A percentile compares a stretch with the other conserved stretches of the same genome.
Conservation (phyloP, 228 moss, liverwort and hornwort species). For the Sphagnum fallax region DNA sequence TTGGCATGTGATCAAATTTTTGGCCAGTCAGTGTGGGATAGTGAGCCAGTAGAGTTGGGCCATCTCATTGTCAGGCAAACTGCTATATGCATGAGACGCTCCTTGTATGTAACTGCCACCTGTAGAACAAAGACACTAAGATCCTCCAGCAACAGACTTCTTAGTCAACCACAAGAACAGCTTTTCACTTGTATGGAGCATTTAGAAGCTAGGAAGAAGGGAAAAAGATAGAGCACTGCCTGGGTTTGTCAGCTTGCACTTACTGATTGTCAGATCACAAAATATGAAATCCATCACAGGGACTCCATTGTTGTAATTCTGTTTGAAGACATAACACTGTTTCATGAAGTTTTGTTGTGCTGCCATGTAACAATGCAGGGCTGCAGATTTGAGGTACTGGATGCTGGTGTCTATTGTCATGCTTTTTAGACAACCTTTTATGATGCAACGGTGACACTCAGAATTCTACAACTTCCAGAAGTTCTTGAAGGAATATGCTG, state of each 20-base stretch:
- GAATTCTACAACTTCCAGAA: neutral
- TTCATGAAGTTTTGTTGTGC: conserved; percentile 23
- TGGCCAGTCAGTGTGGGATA: conserved; percentile 7
- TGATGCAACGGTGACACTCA: neutral
- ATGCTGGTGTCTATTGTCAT: conserved; percentile 9
- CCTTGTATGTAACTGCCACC: conserved; percentile 34
- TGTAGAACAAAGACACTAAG: conserved; percentile 18
- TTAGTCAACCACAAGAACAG: conserved; percentile 26
- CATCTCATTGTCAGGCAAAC: conserved; percentile 6
- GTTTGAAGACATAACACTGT: conserved; percentile 38
- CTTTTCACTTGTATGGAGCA: conserved; percentile 18
- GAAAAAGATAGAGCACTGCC: conserved; percentile 22
- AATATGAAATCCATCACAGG: conserved; percentile 49
- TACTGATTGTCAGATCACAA: conserved; percentile 29
- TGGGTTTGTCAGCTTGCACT: conserved; percentile 29
- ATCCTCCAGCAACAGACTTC: conserved; percentile 3
- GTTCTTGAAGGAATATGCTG: neutral
- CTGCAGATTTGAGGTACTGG: conserved; percentile 1
- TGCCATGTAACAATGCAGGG: conserved; percentile 4
- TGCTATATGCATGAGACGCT: conserved; percentile 22
- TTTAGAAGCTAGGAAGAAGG: conserved; percentile 25
- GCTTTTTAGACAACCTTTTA: conserved; percentile 3
- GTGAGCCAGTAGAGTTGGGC: conserved; percentile 8
- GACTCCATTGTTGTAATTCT: conserved; percentile 64
- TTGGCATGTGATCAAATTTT: conserved; percentile 17